phyloP scores from a whole-genome alignment of 1,284 basidiomycete species.

The Leucoagaricus sp. region DNA sequence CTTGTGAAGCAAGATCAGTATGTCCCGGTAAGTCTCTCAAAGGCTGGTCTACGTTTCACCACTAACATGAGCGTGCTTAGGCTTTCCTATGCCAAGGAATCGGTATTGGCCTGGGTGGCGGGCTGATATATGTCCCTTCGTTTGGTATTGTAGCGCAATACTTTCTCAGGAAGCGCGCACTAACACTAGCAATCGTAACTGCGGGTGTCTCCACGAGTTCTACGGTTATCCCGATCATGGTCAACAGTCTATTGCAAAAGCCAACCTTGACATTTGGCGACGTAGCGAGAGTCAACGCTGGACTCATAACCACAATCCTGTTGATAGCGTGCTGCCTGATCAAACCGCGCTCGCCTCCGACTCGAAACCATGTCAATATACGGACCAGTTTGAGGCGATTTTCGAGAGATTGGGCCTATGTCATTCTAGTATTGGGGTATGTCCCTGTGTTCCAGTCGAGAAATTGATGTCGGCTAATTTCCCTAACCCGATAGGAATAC shows the following conservation, averaged over 20 bases:
- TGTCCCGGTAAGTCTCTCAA: constrained; percentile 37
- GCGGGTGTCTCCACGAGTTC: constrained; percentile 32
- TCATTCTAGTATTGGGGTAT: constrained; percentile 24
- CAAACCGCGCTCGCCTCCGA: constrained; percentile 40
- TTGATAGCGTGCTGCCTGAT: constrained; percentile 42
- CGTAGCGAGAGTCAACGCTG: constrained; percentile 30
- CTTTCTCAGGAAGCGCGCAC: constrained; percentile 40
- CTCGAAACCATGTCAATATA: constrained; percentile 22
- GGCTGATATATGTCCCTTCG: constrained; percentile 30
- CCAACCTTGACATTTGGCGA: constrained; percentile 29
- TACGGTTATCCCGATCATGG: constrained; percentile 31
- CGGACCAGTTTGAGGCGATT: constrained; percentile 33
- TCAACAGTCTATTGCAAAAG: constrained; percentile 37
- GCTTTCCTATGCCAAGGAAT: constrained; percentile 50
- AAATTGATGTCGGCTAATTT: not conserved
- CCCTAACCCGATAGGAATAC: too few relatives aligned
- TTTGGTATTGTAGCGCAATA: constrained; percentile 48
- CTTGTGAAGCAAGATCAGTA: constrained; percentile 37
- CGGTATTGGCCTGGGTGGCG: constrained; percentile 38
- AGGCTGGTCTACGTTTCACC: too few relatives aligned
- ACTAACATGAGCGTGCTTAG: too few relatives aligned
- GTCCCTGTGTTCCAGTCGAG: too few relatives aligned
- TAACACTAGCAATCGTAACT: constrained; percentile 49
- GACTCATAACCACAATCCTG: constrained; percentile 30
- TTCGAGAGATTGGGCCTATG: constrained; percentile 30